Evolutionary conservation across 2,329 filamentous ascomycete genomes (phyloP), one percentile per base, ranked within the genome.

Genomic region (Microdochium paspali): DNA sequence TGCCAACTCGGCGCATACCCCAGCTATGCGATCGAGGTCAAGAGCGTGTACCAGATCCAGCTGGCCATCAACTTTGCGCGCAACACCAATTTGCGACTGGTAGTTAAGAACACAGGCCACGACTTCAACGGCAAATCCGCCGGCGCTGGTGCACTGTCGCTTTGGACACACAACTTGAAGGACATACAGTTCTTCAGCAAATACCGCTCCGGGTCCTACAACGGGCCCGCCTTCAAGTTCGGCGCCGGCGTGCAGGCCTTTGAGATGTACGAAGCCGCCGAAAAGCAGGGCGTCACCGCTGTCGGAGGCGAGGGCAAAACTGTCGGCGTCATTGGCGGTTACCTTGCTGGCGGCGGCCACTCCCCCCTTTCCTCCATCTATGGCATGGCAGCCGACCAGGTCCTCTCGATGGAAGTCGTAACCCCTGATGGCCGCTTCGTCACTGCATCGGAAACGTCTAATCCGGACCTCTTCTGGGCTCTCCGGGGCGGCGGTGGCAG

Each of bases 281-380:
- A 72, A 12, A 59, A 66, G 15, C 58, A 69, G 24, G 72, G 71
- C 0, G 64, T 73, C 43, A 68, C 66, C 0, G 66, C 79, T 2
- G 69, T 81, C 3, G 74, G 72, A 18, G 79, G 79, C 4, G 73
- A 76, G n/a, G 76, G 76, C 46, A 30, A 62, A 51, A 74, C 70
- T 2, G 74, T 82, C 10, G 77, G 77, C 23, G 64, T 76, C 40
- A 63, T 66, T 6, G 74, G 74, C 24, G 70, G 71, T 4, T 73
- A 68, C 53, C 61, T 66, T 10, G 56, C 70, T 35, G 76, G 74
- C 12, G 77, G 74, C 40, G 78, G 78, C 0, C 75, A 81, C 58
- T 73, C 70, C 10, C 75, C 75, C 2, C 54, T 82, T 46, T 70
- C 70, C 10, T 66, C 66, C 46, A 57, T 71, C 31, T 73, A 73